Base-by-base conservation (phyloP, 164 flowering plant genomes). In the Chimonanthus praecox region DNA sequence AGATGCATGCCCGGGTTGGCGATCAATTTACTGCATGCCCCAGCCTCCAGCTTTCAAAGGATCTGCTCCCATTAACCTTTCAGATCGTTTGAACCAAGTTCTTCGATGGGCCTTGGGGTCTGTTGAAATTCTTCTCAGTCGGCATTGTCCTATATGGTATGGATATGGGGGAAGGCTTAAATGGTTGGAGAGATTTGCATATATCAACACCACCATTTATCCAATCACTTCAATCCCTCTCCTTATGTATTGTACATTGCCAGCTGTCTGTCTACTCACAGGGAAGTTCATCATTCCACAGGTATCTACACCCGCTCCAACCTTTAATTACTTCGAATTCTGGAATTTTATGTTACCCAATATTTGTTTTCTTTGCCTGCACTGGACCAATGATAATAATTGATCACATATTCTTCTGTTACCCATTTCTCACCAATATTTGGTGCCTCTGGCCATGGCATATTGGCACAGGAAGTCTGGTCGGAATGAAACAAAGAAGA, bases 81-180 rank as follows among this genome's bases (percentile, higher is more conserved):
- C 88, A 48, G 88, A 85, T 80, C 86, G 88, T 69, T 83, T 85
- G 63, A 83, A 85, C 75, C 88, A 85, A 80, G 88, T 85, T 64
- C 88, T 85, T 73, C 78, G 88, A 18, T 85, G 88, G 88, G 88
- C 88, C 64, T 77, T 85, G 67, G 86, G 88, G 66, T 85, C 88
- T 43, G 86, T 85, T 7, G 88, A 85, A 72, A 85, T 85, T 64
- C 81, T 85, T 60, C 68, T 85, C 54, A 85, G 88, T 76, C 76
- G 80, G 54, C 86, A 85, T 64, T 85, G 88, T 68, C 88, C 88
- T 4, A 85, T 85, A 47, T 85, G 88, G 88, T 85, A 85, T 69
- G 88, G 88, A 2, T 85, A 85, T 77, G 78, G 85, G 47, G 84
- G 88, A 51, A 82, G 88, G 64, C 68, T 85, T 71, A 85, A 85